Evolutionary conservation across 176 grass and related monocot genomes (phyloP).

Genomic region (Eragrostis nindensis): DNA sequence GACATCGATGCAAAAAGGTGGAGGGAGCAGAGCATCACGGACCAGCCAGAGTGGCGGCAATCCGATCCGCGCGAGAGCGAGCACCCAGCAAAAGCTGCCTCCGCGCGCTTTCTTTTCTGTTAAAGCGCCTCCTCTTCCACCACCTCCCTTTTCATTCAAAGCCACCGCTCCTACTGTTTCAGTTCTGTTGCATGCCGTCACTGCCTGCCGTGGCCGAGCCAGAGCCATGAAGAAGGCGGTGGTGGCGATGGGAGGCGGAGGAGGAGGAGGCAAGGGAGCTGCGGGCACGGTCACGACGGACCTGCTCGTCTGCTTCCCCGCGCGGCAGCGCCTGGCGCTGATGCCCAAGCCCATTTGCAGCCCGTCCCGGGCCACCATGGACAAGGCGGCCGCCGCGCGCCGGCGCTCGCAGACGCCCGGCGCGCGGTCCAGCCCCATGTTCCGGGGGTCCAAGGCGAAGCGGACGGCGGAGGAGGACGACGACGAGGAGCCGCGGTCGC

Average conservation of each 20-base stretch:
- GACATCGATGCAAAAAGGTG: constrained; percentile 13
- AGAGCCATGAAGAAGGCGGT: constrained; percentile 40
- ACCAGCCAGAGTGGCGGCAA: not conserved
- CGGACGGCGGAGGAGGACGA: constrained; percentile 12
- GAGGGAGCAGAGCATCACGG: not conserved
- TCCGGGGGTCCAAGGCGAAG: constrained; percentile 48
- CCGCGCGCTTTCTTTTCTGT: constrained; percentile 55
- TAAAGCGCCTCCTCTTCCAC: constrained; percentile 36
- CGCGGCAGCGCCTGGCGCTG: constrained; percentile 68
- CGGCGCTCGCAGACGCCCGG: constrained; percentile 35
- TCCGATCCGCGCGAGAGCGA: not conserved
- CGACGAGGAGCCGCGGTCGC: constrained; percentile 71
- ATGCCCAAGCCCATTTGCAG: constrained; percentile 81
- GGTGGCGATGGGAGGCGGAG: not conserved
- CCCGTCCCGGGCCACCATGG: constrained; percentile 62
- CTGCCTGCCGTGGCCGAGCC: not conserved
- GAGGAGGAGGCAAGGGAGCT: not conserved
- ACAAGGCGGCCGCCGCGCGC: constrained; percentile 57
- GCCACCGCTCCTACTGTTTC: not conserved
- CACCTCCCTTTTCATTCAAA: constrained; percentile 13
- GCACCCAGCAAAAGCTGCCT: constrained; percentile 35
- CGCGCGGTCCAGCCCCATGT: constrained; percentile 53
- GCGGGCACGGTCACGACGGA: constrained; percentile 51
- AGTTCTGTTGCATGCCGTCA: not conserved
- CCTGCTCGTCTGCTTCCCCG: constrained; percentile 81